Percentiles rank a stretch among this genome's conserved stretches.
These are phyloP conservation scores for Halenospora varia DNA, from an alignment of 495 filamentous ascomycete genomes.

Conservation along the genomic window DNA sequence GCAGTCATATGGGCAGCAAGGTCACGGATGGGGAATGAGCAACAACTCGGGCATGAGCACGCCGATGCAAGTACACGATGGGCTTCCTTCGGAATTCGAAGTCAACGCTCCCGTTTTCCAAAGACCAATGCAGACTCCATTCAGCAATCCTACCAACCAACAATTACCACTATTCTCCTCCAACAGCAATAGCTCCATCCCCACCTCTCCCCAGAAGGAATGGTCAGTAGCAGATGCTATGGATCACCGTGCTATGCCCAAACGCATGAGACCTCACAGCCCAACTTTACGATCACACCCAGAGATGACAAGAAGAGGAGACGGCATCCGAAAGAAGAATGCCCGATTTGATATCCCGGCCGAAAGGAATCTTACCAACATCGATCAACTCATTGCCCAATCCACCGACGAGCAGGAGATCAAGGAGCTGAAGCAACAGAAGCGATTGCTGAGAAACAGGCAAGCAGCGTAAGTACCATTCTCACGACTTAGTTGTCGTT, in stretches of 20 bases:
- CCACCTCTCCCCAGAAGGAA: conserved; percentile 51
- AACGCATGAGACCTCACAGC: conserved; percentile 65
- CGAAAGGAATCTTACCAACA: conserved; percentile 89
- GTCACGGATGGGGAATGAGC: conserved; percentile 54
- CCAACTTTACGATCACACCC: conserved; percentile 76
- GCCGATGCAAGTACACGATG: conserved; percentile 53
- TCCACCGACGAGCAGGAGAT: conserved; percentile 90
- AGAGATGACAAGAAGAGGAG: conserved; percentile 67
- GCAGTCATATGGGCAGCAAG: conserved; percentile 49
- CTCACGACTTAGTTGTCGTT: too few relatives aligned
- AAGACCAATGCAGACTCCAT: conserved; percentile 46
- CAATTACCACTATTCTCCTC: conserved; percentile 48
- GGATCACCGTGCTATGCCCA: conserved; percentile 60
- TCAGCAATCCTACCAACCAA: conserved; percentile 39
- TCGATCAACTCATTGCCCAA: conserved; percentile 86
- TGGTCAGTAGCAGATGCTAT: conserved; percentile 48
- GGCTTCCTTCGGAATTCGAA: conserved; percentile 60
- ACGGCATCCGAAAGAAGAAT: conserved; percentile 99
- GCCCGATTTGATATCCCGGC: conserved; percentile 96
- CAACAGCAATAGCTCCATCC: conserved; percentile 38
- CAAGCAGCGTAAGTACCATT: conserved; percentile 71
- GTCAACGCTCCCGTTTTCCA: conserved; percentile 40
- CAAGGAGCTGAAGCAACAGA: conserved; percentile 98
- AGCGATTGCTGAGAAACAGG: conserved; percentile 88
- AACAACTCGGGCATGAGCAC: conserved; percentile 35